These are phyloP conservation scores for Cystofilobasidium macerans DNA, from an alignment of 768 basidiomycete species.

Conservation along the genomic window DNA sequence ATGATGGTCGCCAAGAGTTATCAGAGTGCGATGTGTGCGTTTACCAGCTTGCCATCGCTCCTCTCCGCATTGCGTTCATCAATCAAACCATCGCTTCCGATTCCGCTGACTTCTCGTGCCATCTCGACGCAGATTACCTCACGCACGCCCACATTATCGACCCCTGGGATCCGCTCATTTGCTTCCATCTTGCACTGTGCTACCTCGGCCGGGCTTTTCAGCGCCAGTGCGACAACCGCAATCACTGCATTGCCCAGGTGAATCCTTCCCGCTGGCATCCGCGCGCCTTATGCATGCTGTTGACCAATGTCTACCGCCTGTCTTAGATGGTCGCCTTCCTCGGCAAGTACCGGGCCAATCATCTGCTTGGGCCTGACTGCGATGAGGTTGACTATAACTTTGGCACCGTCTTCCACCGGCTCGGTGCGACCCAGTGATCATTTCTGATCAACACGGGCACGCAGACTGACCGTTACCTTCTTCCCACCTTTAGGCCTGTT, in stretches of 20 bases:
- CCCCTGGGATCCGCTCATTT: slow-evolving; percentile 72
- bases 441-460: not conserved
- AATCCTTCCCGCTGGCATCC: no score
- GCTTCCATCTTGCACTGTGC: slow-evolving; percentile 67
- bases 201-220: slow-evolving; percentile 87
- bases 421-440: slow-evolving; percentile 48
- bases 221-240: slow-evolving; percentile 83
- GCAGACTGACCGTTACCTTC: slow-evolving; percentile 1
- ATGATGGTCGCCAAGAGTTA: slow-evolving; percentile 76
- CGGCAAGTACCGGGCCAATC: slow-evolving; percentile 61
- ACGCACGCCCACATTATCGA: slow-evolving; percentile 78
- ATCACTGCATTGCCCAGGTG: slow-evolving; percentile 73
- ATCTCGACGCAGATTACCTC: slow-evolving; percentile 58
- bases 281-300: not conserved
- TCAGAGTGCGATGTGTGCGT: slow-evolving; percentile 80
- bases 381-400: slow-evolving; percentile 87
- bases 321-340: slow-evolving; percentile 70
- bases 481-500: slow-evolving; percentile 50
- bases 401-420: slow-evolving; percentile 78
- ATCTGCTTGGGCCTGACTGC: slow-evolving; percentile 27
- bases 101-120: not conserved
- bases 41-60: not conserved
- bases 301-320: not conserved
- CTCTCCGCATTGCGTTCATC: no score
- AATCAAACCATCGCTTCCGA: not conserved